Percentiles rank a stretch among this genome's conserved stretches.
phyloP scores from a whole-genome alignment of 305 asterid genomes.

The Fraxinus albicans region DNA sequence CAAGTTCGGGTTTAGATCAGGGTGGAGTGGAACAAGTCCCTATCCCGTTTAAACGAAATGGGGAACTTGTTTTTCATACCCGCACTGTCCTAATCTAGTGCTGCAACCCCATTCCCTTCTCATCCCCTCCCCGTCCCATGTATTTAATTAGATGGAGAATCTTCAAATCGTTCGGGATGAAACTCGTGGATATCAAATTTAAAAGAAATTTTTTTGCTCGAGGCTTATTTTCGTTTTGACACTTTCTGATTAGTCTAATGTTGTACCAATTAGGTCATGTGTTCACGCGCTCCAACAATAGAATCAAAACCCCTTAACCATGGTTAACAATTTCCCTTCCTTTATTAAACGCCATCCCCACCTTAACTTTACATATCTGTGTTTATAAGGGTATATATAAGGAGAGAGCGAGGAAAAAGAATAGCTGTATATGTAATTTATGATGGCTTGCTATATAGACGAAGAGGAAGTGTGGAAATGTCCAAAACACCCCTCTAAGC shows the following conservation, averaged over 20 bases:
- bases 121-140: not conserved
- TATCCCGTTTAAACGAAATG: too few species aligned
- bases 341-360: not conserved
- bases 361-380: not conserved
- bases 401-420: not conserved
- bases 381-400: not conserved
- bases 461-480: constrained; percentile 77
- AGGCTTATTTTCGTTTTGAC: too few species aligned
- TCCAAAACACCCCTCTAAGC: constrained; percentile 66
- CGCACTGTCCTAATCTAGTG: too few species aligned
- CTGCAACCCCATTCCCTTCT: not conserved
- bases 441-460: constrained; percentile 37
- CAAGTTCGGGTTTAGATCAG: not conserved
- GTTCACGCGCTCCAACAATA: not conserved
- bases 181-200: not conserved
- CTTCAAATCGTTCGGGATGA: not conserved
- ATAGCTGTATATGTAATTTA: not conserved
- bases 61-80: not conserved
- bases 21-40: not conserved
- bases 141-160: not conserved
- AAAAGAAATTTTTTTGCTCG: too few species aligned
- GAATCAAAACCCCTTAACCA: not conserved
- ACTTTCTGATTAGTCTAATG: not conserved
- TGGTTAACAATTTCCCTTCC: not conserved
- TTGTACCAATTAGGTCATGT: not conserved